These are phyloP conservation scores for Aspergillus fructus DNA, from an alignment of 2,329 filamentous ascomycete genomes.

Conservation along the genomic window DNA sequence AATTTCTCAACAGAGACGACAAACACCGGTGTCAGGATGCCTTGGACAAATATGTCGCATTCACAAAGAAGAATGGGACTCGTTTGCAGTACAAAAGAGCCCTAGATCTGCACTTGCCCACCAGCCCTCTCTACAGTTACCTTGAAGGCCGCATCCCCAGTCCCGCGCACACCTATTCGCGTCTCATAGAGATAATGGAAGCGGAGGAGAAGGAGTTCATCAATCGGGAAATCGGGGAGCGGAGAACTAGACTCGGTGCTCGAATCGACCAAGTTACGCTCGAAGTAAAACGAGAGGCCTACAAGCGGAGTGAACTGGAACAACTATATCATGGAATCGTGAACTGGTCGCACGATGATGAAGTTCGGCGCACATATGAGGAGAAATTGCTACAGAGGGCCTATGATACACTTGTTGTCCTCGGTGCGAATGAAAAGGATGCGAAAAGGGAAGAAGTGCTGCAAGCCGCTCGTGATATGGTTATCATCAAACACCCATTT, in stretches of 20 bases:
- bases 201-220: constrained; percentile 84
- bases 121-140: constrained; percentile 74
- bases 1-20: constrained; percentile 50
- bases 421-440: constrained; percentile 66
- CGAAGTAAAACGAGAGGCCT: constrained; percentile 85
- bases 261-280: constrained; percentile 77
- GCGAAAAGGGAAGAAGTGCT: constrained; percentile 70
- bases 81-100: constrained; percentile 73
- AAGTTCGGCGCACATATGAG: constrained; percentile 78
- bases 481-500: constrained; percentile 90
- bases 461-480: constrained; percentile 84
- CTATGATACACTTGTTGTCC: constrained; percentile 72
- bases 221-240: constrained; percentile 84
- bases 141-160: constrained; percentile 82
- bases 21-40: constrained; percentile 59
- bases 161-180: constrained; percentile 76
- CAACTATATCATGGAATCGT: constrained; percentile 78
- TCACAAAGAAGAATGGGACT: constrained; percentile 71
- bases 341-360: constrained; percentile 87
- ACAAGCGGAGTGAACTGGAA: constrained; percentile 73
- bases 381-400: constrained; percentile 83
- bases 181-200: constrained; percentile 80
- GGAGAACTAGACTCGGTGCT: constrained; percentile 82
- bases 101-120: constrained; percentile 73
- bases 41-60: constrained; percentile 76